Evolutionary conservation across 768 basidiomycete genomes (phyloP).

Genomic region (Lanmaoa pseudosensibilis): DNA sequence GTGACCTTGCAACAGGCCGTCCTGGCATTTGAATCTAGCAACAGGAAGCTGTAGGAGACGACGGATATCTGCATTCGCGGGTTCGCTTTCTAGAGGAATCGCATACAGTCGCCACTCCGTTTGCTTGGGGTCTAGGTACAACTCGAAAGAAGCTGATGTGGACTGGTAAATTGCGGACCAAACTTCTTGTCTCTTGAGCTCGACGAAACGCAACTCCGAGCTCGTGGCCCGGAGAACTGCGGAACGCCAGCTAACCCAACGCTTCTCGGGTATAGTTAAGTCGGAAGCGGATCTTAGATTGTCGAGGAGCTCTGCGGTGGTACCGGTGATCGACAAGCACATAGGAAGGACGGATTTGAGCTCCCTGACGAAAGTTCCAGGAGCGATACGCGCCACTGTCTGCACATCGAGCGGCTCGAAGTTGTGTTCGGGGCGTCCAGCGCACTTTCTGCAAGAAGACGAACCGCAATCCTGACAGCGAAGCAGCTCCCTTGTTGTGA

Average conservation of each 20-base stretch:
- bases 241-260: slow-evolving; percentile 68
- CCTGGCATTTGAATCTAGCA: slow-evolving; percentile 65
- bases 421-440: slow-evolving; percentile 89
- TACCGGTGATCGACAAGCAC: slow-evolving; percentile 62
- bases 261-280: slow-evolving; percentile 47
- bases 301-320: slow-evolving; percentile 55
- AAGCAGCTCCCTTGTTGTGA: slow-evolving; percentile 64
- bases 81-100: slow-evolving; percentile 60
- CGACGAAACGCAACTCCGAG: slow-evolving; percentile 78
- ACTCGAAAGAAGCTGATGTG: slow-evolving; percentile 65
- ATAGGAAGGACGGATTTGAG: slow-evolving; percentile 85
- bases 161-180: slow-evolving; percentile 85
- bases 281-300: slow-evolving; percentile 42
- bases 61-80: slow-evolving; percentile 80
- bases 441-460: slow-evolving; percentile 82
- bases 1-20: slow-evolving; percentile 59
- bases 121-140: slow-evolving; percentile 71
- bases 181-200: slow-evolving; percentile 82
- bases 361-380: slow-evolving; percentile 70
- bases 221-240: slow-evolving; percentile 60
- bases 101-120: slow-evolving; percentile 89
- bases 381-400: slow-evolving; percentile 60
- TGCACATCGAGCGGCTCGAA: slow-evolving; percentile 54
- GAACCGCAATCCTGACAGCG: slow-evolving; percentile 76
- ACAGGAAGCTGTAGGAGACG: slow-evolving; percentile 70